Percentiles rank a stretch among this genome's conserved stretches.
Conservation (phyloP, 2,329 filamentous ascomycete genomes). For the Fusarium falciforme region DNA sequence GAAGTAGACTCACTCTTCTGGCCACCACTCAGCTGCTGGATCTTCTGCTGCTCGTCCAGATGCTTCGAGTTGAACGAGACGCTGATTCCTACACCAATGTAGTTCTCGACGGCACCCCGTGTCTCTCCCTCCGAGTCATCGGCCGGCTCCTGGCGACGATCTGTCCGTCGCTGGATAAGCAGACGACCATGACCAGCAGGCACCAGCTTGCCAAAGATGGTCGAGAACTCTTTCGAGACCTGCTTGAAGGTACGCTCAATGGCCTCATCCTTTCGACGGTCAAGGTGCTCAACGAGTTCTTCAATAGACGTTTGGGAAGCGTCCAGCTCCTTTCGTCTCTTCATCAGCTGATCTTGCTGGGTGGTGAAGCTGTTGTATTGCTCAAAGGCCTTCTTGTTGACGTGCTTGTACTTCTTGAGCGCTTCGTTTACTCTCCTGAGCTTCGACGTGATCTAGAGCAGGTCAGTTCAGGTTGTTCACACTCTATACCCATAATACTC, state of each 20-base stretch:
- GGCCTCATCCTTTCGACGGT: slow-evolving; percentile 96
- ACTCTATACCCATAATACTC: slow-evolving; percentile 45
- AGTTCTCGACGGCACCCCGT: slow-evolving; percentile 86
- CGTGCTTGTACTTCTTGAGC: slow-evolving; percentile 95
- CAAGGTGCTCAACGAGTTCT: slow-evolving; percentile 90
- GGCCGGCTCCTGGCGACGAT: slow-evolving; percentile 68
- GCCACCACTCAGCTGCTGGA: slow-evolving; percentile 95
- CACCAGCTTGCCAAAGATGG: slow-evolving; percentile 94
- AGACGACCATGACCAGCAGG: slow-evolving; percentile 91
- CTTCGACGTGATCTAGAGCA: slow-evolving; percentile 66
- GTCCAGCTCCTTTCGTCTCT: slow-evolving; percentile 87
- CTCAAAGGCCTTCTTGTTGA: slow-evolving; percentile 99
- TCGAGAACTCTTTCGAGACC: slow-evolving; percentile 91
- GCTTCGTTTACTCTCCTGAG: slow-evolving; percentile 93
- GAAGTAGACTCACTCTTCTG: slow-evolving; percentile 84
- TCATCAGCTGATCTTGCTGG: slow-evolving; percentile 87
- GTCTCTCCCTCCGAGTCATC: slow-evolving; percentile 76
- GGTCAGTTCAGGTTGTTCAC: slow-evolving; percentile 15
- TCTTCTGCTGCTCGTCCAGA: slow-evolving; percentile 93
- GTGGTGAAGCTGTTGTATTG: slow-evolving; percentile 98
- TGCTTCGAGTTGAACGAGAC: slow-evolving; percentile 99
- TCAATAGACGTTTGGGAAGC: slow-evolving; percentile 88
- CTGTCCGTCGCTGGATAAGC: slow-evolving; percentile 91
- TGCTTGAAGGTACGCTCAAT: slow-evolving; percentile 99
- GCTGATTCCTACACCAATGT: slow-evolving; percentile 94